A percentile compares a stretch with the other conserved stretches of the same genome.
These are phyloP conservation scores for Hypomontagnella monticulosa DNA, from an alignment of 495 filamentous ascomycete genomes.

Conservation along the genomic window DNA sequence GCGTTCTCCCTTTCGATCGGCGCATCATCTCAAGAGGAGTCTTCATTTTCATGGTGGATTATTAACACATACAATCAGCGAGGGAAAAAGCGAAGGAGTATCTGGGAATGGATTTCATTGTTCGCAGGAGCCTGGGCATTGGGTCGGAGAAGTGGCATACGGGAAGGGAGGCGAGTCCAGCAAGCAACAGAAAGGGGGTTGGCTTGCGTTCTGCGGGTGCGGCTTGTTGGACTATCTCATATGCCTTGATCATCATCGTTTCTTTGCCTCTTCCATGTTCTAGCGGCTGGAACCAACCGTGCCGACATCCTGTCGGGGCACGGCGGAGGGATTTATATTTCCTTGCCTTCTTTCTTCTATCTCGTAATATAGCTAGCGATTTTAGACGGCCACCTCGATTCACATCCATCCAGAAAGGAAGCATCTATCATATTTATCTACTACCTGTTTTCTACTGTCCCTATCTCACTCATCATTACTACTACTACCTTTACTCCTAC, in stretches of 20 bases:
- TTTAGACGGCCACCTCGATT: constrained; percentile 43
- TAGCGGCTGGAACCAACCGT: constrained; percentile 13
- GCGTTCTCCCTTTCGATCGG: constrained; percentile 41
- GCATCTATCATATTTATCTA: constrained; percentile 29
- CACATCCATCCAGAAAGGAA: constrained; percentile 37
- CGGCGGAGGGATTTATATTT: constrained; percentile 12
- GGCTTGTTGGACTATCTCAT: constrained; percentile 20
- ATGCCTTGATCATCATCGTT: constrained; percentile 15
- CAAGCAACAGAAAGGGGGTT: constrained; percentile 18
- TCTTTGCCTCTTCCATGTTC: constrained; percentile 9
- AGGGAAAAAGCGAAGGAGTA: constrained; percentile 43
- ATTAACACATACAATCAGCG: constrained; percentile 21
- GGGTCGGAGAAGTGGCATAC: constrained; percentile 21
- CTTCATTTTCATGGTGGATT: constrained; percentile 26
- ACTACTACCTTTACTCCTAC: neutral
- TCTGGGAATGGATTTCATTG: constrained; percentile 26
- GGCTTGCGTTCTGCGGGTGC: constrained; percentile 17
- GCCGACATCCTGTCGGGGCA: constrained; percentile 11
- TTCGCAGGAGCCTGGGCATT: constrained; percentile 10
- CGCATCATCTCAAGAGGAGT: constrained; percentile 31
- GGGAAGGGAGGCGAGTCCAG: constrained; percentile 18
- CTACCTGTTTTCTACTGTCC: neutral
- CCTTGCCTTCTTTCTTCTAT: constrained; percentile 14
- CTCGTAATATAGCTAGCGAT: constrained; percentile 39
- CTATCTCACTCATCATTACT: neutral